phyloP scores from a whole-genome alignment of 768 basidiomycete genomes.

The Termitomyces sp. region DNA sequence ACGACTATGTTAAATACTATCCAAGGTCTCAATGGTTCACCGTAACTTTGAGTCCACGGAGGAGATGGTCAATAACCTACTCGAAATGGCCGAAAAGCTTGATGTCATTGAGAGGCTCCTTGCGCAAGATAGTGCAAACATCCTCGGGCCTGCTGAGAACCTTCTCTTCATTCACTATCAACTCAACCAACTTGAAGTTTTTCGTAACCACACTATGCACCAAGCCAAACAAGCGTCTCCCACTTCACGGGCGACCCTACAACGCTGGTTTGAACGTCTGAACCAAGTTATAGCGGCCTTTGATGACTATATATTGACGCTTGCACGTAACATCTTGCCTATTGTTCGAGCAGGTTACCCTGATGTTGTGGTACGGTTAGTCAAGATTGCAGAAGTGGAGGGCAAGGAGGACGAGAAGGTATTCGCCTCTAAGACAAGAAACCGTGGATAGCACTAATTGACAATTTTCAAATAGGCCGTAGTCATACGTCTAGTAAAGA shows the following conservation, averaged over 20 bases:
- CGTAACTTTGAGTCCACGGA: conserved; percentile 92
- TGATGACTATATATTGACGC: conserved; percentile 74
- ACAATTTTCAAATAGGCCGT: conserved; percentile 56
- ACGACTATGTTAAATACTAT: neutral
- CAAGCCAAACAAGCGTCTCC: conserved; percentile 82
- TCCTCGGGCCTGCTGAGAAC: conserved; percentile 84
- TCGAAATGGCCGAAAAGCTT: conserved; percentile 87
- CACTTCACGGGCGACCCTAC: conserved; percentile 59
- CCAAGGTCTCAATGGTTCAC: conserved; percentile 90
- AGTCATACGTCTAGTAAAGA: conserved; percentile 90
- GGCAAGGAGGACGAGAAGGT: conserved; percentile 94
- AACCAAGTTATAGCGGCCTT: conserved; percentile 77
- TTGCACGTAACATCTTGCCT: conserved; percentile 74
- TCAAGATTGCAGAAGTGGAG: conserved; percentile 93
- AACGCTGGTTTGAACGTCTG: conserved; percentile 80
- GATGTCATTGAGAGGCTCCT: conserved; percentile 77
- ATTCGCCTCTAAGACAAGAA: conserved; percentile 6
- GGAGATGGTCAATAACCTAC: conserved; percentile 90
- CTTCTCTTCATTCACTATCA: conserved; percentile 88
- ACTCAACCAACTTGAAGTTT: conserved; percentile 86
- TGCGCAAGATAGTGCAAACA: conserved; percentile 63
- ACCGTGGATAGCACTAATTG: neutral
- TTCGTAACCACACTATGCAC: conserved; percentile 92
- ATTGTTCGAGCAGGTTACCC: conserved; percentile 74
- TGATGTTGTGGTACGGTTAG: conserved; percentile 83